phyloP scores from a whole-genome alignment of 768 basidiomycete genomes.

The Epithele typhae region DNA sequence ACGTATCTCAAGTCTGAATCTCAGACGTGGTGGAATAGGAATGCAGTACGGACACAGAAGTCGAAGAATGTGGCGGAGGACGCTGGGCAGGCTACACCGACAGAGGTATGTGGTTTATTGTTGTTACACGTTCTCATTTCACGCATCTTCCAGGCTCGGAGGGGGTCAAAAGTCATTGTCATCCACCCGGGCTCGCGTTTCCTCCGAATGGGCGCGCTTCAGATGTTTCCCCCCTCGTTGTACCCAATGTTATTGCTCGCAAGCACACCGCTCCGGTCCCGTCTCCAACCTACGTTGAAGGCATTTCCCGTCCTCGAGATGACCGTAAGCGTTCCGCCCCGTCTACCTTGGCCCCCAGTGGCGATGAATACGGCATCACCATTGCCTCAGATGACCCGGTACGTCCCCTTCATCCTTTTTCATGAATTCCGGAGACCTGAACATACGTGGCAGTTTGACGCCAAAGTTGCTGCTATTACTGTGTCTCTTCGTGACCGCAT shows the following conservation, averaged over 20 bases:
- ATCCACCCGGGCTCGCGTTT: slow-evolving; percentile 77
- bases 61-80: slow-evolving; percentile 42
- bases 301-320: slow-evolving; percentile 52
- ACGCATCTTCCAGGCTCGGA: slow-evolving; percentile 37
- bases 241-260: slow-evolving; percentile 73
- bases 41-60: slow-evolving; percentile 45
- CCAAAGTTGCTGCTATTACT: slow-evolving; percentile 68
- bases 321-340: slow-evolving; percentile 22
- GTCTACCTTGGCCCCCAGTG: slow-evolving; percentile 24
- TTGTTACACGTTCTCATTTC: slow-evolving; percentile 19
- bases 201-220: slow-evolving; percentile 74
- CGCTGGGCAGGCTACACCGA: slow-evolving; percentile 23
- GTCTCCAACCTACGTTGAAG: slow-evolving; percentile 39
- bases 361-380: slow-evolving; percentile 49
- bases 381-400: slow-evolving; percentile 60
- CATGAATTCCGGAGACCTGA: not conserved
- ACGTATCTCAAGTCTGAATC: slow-evolving; percentile 75
- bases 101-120: slow-evolving; percentile 17
- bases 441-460: slow-evolving; percentile 53
- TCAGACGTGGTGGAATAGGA: slow-evolving; percentile 70
- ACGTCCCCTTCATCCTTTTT: slow-evolving; percentile 20
- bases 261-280: slow-evolving; percentile 47
- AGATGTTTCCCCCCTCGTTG: slow-evolving; percentile 64
- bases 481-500: slow-evolving; percentile 76
- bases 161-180: slow-evolving; percentile 74